These are phyloP conservation scores for Plasmopara halstedii DNA, from an alignment of 352 stramenopile species.

Conservation along the genomic window DNA sequence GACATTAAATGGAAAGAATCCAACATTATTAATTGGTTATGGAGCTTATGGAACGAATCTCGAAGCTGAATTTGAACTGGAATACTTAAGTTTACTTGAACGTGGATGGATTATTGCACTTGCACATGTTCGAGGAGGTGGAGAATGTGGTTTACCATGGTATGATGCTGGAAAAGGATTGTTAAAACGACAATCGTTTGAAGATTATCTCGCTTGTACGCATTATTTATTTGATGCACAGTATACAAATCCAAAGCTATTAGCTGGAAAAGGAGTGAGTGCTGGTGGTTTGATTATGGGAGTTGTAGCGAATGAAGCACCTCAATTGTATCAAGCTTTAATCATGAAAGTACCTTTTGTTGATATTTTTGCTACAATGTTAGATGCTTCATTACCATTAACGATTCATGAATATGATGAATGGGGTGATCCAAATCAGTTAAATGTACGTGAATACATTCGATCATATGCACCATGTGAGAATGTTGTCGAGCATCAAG, in stretches of 20 bases:
- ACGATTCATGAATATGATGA: conserved; percentile 91
- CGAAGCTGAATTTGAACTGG: conserved; percentile 80
- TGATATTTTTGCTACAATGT: conserved; percentile 84
- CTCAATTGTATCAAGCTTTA: conserved; percentile 63
- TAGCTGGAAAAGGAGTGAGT: conserved; percentile 77
- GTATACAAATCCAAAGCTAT: conserved; percentile 49
- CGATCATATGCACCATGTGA: conserved; percentile 74
- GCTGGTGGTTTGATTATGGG: conserved; percentile 85
- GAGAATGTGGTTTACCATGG: conserved; percentile 82
- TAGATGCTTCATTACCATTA: conserved; percentile 72
- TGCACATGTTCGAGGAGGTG: conserved; percentile 85
- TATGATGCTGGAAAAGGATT: conserved; percentile 75
- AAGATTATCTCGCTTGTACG: conserved; percentile 74
- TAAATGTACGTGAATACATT: conserved; percentile 54
- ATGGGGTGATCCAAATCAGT: conserved; percentile 69
- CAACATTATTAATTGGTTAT: conserved; percentile 84
- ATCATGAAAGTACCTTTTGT: conserved; percentile 88
- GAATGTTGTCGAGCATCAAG: conserved; percentile 40
- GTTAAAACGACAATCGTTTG: conserved; percentile 81
- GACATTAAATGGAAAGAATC: conserved; percentile 45
- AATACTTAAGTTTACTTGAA: conserved; percentile 76
- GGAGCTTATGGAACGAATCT: conserved; percentile 86
- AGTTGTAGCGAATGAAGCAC: conserved; percentile 77
- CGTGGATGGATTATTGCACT: conserved; percentile 86
- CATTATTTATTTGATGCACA: conserved; percentile 48